Base-by-base conservation (phyloP, 169 alveolate genomes). In the Theileria parva region DNA sequence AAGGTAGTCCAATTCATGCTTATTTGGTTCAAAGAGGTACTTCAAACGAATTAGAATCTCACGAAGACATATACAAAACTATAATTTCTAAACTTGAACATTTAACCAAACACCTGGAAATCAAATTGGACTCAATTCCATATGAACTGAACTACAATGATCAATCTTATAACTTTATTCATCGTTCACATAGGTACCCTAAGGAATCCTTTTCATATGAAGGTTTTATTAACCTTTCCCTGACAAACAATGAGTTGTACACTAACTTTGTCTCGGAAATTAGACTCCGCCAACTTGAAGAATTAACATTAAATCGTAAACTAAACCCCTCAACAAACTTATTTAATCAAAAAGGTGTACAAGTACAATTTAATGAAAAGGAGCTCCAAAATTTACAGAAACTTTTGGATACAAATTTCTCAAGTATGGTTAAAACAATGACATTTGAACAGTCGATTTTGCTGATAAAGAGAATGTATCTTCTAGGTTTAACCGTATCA, bases 201-300 rank as follows among this genome's bases (percentile, higher is more conserved):
- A 59, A 81, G 71, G 83, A 25, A 7, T 73, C 88, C 12, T 71
- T 61, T 39, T 64, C 48, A 63, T 32, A 83, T 5, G 88, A 81
- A 57, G 88, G 88, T 17, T 34, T 32, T 12, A 44, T 81, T 12
- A 81, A 71, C 59, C 51, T 74, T 8, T 57, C 79, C 17, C 21
- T 72, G 68, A 55, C 84, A 9, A 25, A 59, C 28, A 23, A 25
- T 15, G 79, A 80, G 17, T 19, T 34, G 15, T 74, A 60, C 48
- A 61, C 50, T 9, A 71, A 81, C 34, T 81, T 51, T 37, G 63
- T 72, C 25, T 60, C 79, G 27, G 85, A 81, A 19, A 80, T 60
- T 32, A 53, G 79, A 50, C 37, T 60, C 0, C 51, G 25, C n/a
- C 57, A 77, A 27, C 13, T 28, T 30, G 88, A 81, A 37, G 83